These are phyloP conservation scores for Naganishia antarctica DNA, from an alignment of 768 basidiomycete species.

Conservation along the genomic window DNA sequence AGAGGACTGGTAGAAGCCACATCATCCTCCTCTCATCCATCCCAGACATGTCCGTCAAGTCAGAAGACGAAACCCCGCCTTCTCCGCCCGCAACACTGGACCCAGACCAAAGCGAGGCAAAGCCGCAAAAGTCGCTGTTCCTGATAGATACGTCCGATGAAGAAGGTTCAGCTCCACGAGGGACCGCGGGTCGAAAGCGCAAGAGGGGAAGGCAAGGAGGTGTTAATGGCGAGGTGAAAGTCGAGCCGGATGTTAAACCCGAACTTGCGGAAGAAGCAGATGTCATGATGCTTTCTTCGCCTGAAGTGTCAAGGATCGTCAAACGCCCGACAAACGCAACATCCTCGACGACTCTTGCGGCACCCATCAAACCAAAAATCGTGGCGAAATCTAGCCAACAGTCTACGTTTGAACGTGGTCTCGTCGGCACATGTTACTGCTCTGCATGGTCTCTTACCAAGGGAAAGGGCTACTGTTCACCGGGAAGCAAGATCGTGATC, in stretches of 20 bases:
- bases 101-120: too few species aligned
- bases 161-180: not conserved
- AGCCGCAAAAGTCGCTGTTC: constrained; percentile 19
- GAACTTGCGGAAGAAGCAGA: constrained; percentile 18
- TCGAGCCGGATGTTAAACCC: not conserved
- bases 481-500: constrained; percentile 40
- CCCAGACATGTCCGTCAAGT: not conserved
- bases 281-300: constrained; percentile 27
- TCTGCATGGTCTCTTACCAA: constrained; percentile 47
- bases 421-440: constrained; percentile 47
- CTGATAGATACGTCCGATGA: constrained; percentile 28
- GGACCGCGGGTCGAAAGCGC: not conserved
- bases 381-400: not conserved
- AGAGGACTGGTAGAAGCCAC: too few species aligned
- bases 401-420: constrained; percentile 35
- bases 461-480: constrained; percentile 46
- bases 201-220: not conserved
- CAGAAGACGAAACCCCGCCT: not conserved
- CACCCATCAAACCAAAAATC: not conserved
- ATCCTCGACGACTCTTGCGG: too few species aligned
- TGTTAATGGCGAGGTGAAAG: not conserved
- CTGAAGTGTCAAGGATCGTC: not conserved
- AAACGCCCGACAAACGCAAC: too few species aligned
- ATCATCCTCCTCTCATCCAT: too few species aligned
- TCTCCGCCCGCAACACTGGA: too few species aligned